phyloP scores from a whole-genome alignment of 495 filamentous ascomycete genomes.

The Penicillium robsamsonii region DNA sequence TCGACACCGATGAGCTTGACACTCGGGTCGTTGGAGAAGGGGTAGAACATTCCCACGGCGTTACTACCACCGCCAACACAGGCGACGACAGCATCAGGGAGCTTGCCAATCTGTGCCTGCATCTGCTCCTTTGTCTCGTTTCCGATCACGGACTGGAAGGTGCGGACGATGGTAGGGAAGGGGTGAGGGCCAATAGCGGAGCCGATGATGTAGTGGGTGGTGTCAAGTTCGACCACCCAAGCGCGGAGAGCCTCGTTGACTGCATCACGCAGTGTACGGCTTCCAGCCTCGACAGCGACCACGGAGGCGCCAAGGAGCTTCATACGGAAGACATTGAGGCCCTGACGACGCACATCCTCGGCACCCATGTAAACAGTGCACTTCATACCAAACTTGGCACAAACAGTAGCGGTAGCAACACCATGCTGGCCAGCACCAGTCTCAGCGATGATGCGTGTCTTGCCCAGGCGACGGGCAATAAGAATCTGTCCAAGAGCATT shows the following conservation, averaged over 20 bases:
- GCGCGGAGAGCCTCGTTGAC: conserved; percentile 91
- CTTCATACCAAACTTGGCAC: conserved; percentile 93
- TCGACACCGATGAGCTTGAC: conserved; percentile 93
- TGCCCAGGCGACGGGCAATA: conserved; percentile 77
- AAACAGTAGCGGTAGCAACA: conserved; percentile 92
- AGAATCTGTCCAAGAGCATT: conserved; percentile 91
- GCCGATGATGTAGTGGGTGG: conserved; percentile 97
- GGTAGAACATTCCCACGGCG: conserved; percentile 93
- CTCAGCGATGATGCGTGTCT: conserved; percentile 93
- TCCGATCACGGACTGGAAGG: conserved; percentile 93
- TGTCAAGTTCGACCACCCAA: conserved; percentile 84
- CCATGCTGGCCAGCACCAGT: conserved; percentile 98
- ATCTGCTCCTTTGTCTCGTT: conserved; percentile 91
- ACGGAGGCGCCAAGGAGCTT: conserved; percentile 88
- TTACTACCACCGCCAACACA: conserved; percentile 95
- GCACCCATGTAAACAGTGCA: conserved; percentile 97
- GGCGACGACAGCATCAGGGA: conserved; percentile 93
- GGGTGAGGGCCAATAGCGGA: conserved; percentile 95
- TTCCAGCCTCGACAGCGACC: conserved; percentile 83
- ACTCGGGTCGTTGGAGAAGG: conserved; percentile 78
- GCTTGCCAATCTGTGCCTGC: conserved; percentile 67
- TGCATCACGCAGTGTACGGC: conserved; percentile 81
- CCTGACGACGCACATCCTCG: conserved; percentile 93
- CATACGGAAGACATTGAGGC: conserved; percentile 94
- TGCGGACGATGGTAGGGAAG: conserved; percentile 94